Percentiles rank a stretch among this genome's conserved stretches.
These are phyloP conservation scores for Microcyclosporella mali DNA, from an alignment of 2,329 filamentous ascomycete genomes.

Conservation along the genomic window DNA sequence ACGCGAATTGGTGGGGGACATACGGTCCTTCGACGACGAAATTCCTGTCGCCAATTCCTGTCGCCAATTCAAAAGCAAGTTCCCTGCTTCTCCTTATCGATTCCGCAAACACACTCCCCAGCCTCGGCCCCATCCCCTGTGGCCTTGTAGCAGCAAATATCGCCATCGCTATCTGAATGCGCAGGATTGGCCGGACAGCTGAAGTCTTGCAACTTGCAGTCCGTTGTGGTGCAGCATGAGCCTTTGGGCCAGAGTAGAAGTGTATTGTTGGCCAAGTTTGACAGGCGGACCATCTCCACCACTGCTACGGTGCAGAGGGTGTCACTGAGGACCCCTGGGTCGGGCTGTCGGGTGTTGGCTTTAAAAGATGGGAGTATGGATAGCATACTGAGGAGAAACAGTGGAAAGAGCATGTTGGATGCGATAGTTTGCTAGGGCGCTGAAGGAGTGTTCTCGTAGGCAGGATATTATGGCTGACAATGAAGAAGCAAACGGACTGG, in stretches of 20 bases:
- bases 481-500: no score
- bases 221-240: slow-evolving; percentile 14
- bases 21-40: no score
- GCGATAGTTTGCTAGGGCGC: background rate
- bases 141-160: slow-evolving; percentile 14
- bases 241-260: slow-evolving; percentile 12
- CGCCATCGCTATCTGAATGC: slow-evolving; percentile 7
- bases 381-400: slow-evolving; percentile 45
- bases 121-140: slow-evolving; percentile 9
- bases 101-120: slow-evolving; percentile 10
- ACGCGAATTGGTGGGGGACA: no score
- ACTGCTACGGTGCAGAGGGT: slow-evolving; percentile 26
- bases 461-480: background rate
- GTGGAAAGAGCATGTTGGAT: no score
- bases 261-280: slow-evolving; percentile 11
- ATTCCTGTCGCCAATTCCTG: no score
- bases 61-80: slow-evolving; percentile 16
- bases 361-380: slow-evolving; percentile 31
- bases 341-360: slow-evolving; percentile 24
- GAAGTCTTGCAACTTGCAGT: slow-evolving; percentile 12
- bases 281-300: slow-evolving; percentile 6
- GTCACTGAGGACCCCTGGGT: slow-evolving; percentile 10
- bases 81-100: slow-evolving; percentile 10
- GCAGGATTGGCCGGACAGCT: slow-evolving; percentile 9
- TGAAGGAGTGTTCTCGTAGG: background rate